phyloP scores from a whole-genome alignment of 1,284 basidiomycete species.

The Ganoderma leucocontextum region DNA sequence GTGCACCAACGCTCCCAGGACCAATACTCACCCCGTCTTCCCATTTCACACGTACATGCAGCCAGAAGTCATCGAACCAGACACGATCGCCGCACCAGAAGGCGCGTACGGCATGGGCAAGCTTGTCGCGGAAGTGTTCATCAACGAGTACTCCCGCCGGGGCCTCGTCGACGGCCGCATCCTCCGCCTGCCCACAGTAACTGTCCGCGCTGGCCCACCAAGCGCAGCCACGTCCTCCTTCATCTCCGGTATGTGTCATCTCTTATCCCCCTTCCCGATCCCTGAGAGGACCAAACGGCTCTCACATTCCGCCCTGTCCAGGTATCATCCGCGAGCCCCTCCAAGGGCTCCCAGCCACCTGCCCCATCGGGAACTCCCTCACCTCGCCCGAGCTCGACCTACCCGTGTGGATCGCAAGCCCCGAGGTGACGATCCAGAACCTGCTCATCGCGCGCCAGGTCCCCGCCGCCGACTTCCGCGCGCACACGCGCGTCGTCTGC shows the following conservation, averaged over 20 bases:
- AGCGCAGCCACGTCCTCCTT: slow-evolving; percentile 67
- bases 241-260: slow-evolving; percentile 52
- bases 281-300: neutral
- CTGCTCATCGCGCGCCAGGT: slow-evolving; percentile 62
- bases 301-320: slow-evolving; percentile 18
- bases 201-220: slow-evolving; percentile 65
- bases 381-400: slow-evolving; percentile 55
- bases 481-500: slow-evolving; percentile 62
- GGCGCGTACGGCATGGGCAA: slow-evolving; percentile 68
- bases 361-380: slow-evolving; percentile 59
- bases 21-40: neutral
- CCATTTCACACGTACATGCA: slow-evolving; percentile 21
- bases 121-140: slow-evolving; percentile 64
- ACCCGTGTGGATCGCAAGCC: slow-evolving; percentile 61
- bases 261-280: slow-evolving; percentile 4
- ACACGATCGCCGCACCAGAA: slow-evolving; percentile 64
- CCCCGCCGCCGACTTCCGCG: slow-evolving; percentile 51
- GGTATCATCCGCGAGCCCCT: slow-evolving; percentile 72
- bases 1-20: neutral
- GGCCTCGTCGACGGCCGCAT: slow-evolving; percentile 70
- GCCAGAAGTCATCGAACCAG: slow-evolving; percentile 57
- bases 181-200: slow-evolving; percentile 68
- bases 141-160: slow-evolving; percentile 71
- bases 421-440: slow-evolving; percentile 62
- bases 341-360: slow-evolving; percentile 57